Evolutionary conservation across 306 rosid species (phyloP), one percentile per base, ranked within the genome.

Genomic region (Gillenia trifoliata): DNA sequence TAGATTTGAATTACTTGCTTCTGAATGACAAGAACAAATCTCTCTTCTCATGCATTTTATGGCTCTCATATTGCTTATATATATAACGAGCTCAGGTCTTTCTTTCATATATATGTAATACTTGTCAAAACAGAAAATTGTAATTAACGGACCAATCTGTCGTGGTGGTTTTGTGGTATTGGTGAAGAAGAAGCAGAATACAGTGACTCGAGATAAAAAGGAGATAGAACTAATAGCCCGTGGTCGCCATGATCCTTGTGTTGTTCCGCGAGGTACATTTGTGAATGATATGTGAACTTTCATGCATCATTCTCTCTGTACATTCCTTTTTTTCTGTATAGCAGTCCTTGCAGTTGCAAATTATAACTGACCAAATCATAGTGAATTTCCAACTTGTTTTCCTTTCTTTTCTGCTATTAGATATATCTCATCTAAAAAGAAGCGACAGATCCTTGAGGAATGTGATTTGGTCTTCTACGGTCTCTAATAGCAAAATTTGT

Each of bases 231-330:
- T 94, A 65, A 86, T 88, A 29, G 92, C 99, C 49, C 97, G 95
- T 68, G 97, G 96, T 80, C 93, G 96, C 47, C 99, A 94, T 56
- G 97, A 94, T 83, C 99, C 99, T 47, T 92, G 99, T 77, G 97
- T 94, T 81, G 97, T 94, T 73, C 99, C 97, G 0, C 84, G 99
- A 92, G 99, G 99, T 94, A 82, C 60, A 38, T 62, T 23, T 36
- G 40, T 71, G 23, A 43, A 45, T 22, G 20, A 62, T 75, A 47
- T 11, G 25, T 66, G 57, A 41, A 47, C 9, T 66, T 7, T 28
- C 6, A 60, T 64, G 25, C 66, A 13, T 67, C 47, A 36, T 3
- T 33, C 29, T 34, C 30, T 16, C 30, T 26, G 17, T 41, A 29
- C 22, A 64, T 54, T 25, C 34, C 59, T 8, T 13, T 33, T 33